A percentile compares a stretch with the other conserved stretches of the same genome.
These are phyloP conservation scores for Colletotrichum sp. DNA, from an alignment of 2,329 filamentous ascomycete genomes.

Conservation along the genomic window DNA sequence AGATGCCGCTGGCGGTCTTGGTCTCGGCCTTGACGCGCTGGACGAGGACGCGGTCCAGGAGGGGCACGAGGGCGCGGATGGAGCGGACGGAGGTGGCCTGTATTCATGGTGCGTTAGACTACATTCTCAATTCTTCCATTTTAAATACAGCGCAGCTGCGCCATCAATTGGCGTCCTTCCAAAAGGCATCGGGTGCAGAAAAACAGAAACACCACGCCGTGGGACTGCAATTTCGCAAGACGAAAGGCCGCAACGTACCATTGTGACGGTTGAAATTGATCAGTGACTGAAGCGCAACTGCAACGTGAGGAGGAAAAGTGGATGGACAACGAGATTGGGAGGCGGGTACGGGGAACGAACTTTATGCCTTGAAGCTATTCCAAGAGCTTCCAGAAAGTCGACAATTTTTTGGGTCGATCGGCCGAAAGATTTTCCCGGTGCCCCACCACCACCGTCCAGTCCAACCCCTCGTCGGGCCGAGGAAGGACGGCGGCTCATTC, in stretches of 20 bases:
- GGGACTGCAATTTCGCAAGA: background rate
- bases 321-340: slow-evolving; percentile 8
- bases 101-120: background rate
- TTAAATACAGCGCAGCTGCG: background rate
- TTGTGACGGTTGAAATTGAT: slow-evolving; percentile 20
- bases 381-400: slow-evolving; percentile 45
- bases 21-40: slow-evolving; percentile 97
- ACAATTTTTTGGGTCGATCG: slow-evolving; percentile 38
- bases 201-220: background rate
- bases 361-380: slow-evolving; percentile 37
- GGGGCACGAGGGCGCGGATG: slow-evolving; percentile 92
- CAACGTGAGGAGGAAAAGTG: slow-evolving; percentile 28
- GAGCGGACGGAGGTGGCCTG: slow-evolving; percentile 83
- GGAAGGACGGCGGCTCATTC: background rate
- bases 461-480: background rate
- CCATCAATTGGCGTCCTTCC: background rate
- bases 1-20: slow-evolving; percentile 96
- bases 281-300: background rate
- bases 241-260: slow-evolving; percentile 23
- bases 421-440: slow-evolving; percentile 20
- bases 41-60: slow-evolving; percentile 97
- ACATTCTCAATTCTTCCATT: background rate
- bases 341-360: slow-evolving; percentile 26
- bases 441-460: background rate
- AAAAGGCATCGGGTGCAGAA: background rate